phyloP scores from a whole-genome alignment of 805 yeast genomes.

The Suhomyces kilbournensis region DNA sequence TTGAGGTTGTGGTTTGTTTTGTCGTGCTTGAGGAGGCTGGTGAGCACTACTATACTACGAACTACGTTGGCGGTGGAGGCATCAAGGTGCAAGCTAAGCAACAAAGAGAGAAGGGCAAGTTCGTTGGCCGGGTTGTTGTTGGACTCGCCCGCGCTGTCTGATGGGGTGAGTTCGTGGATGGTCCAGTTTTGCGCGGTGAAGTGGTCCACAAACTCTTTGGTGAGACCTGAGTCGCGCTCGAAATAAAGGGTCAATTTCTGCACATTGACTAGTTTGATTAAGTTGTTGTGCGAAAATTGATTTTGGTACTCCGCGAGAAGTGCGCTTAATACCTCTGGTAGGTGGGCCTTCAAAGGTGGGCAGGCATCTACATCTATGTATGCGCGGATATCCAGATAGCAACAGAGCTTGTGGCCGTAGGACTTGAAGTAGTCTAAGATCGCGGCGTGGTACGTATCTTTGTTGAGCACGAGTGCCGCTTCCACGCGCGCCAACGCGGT shows the following conservation, averaged over 20 bases:
- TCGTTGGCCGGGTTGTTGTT: conserved; percentile 75
- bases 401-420: not conserved
- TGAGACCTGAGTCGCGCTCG: not conserved
- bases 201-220: not conserved
- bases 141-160: conserved; percentile 41
- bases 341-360: not conserved
- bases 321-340: not conserved
- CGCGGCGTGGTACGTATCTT: not conserved
- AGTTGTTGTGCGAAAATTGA: not conserved
- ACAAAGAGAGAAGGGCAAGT: conserved; percentile 54
- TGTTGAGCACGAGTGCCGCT: not conserved
- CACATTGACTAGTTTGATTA: conserved; percentile 31
- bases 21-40: conserved; percentile 52
- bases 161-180: conserved; percentile 26
- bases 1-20: conserved; percentile 70
- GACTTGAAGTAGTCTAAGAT: not conserved
- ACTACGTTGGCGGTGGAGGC: conserved; percentile 20
- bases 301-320: not conserved
- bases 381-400: not conserved
- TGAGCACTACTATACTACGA: conserved; percentile 54
- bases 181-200: conserved; percentile 9
- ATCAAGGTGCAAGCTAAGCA: conserved; percentile 18
- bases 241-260: conserved; percentile 48
- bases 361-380: not conserved
- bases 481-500: not conserved